Base-by-base conservation (phyloP, 257 asterid genomes). In the Scutellaria minor region DNA sequence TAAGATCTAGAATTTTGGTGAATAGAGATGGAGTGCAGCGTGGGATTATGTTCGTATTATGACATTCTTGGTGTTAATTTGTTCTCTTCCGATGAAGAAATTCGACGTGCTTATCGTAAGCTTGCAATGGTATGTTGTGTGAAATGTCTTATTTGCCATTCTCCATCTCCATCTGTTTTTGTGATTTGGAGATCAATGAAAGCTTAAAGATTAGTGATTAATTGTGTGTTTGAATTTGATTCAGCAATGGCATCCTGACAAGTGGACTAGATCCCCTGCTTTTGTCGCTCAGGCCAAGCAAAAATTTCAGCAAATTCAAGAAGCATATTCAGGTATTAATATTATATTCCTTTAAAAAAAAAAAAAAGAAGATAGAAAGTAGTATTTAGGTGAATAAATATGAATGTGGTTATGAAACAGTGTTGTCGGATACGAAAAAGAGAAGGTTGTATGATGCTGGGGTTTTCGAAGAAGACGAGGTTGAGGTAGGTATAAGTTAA, bases 221-320 rank as follows among this genome's bases (percentile, higher is more conserved):
- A 44, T 2, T 31, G 58, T 5, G 67, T 51, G 6, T 54, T n/a
- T 44, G 59, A 53, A 61, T 66, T 9, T 69, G 41, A 51, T 72
- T 75, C 84, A 84, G 91, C 84, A 78, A 88, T 90, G 97, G 90
- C 97, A 90, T 70, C 96, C 93, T 12, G 95, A 88, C 59, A 90
- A 82, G 62, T 88, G 95, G 90, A 72, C 79, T 6, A 67, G 66
- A 65, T 75, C 71, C 6, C 96, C 96, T 22, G 74, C 86, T 22
- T 42, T 75, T 18, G 60, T 84, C 11, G 84, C 80, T 27, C 81
- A 86, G 75, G 89, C 91, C n/a, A 84, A 90, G 56, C 63, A 42
- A 48, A 85, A 75, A 60, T 88, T 88, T 71, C 96, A 90, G 71
- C 81, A 87, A 70, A 88, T 90, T 72, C 95, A 90, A 83, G 87